Conservation (phyloP, 257 asterid genomes). For the Misopates orontium region DNA sequence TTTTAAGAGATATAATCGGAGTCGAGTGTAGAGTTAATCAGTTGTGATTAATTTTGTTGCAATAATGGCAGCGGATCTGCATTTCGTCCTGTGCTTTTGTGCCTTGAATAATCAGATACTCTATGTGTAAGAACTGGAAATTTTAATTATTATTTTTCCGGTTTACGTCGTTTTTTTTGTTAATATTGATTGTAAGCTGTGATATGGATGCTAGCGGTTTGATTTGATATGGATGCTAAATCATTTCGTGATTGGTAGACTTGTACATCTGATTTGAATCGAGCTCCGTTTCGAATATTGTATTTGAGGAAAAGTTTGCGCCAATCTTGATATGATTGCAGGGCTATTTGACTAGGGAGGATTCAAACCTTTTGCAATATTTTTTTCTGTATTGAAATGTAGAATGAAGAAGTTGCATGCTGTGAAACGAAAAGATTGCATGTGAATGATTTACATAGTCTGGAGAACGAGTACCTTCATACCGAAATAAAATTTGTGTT, state of each 20-base stretch:
- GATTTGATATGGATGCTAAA: constrained; percentile 16
- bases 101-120: constrained; percentile 35
- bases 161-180: constrained; percentile 4
- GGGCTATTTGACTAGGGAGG: constrained; percentile 5
- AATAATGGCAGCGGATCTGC: constrained; percentile 52
- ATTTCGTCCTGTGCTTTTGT: constrained; percentile 37
- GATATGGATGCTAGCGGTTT: neutral
- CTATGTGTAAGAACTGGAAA: constrained; percentile 55
- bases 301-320: neutral
- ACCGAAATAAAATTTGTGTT: neutral
- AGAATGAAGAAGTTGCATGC: constrained; percentile 19
- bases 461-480: neutral
- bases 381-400: no score
- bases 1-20: neutral
- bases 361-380: neutral
- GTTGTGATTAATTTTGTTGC: constrained; percentile 10
- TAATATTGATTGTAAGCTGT: constrained; percentile 4
- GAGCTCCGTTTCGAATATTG: constrained; percentile 5
- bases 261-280: constrained; percentile 16
- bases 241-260: neutral
- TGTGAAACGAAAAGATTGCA: constrained; percentile 11
- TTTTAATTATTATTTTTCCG: neutral
- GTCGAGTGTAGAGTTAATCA: neutral
- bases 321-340: constrained; percentile 18
- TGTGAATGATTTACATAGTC: constrained; percentile 13